Evolutionary conservation across 495 filamentous ascomycete species (phyloP), one percentile per base, ranked within the genome.

Genomic region (Copromyces sp.): DNA sequence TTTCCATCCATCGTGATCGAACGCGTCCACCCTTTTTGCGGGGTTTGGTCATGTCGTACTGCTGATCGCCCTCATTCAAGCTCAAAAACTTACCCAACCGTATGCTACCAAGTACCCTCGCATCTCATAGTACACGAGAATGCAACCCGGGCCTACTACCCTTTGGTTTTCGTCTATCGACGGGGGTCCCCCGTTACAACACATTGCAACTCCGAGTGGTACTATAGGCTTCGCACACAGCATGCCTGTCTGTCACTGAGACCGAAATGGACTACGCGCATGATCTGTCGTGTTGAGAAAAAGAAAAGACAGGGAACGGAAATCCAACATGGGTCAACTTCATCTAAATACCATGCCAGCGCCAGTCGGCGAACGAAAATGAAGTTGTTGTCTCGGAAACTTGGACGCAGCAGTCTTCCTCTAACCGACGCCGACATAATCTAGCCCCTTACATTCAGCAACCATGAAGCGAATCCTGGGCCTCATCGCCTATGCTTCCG

Each of bases 401-500:
- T 3, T 32, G 5, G 53, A 61, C 53, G 53, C 53, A 61, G 29
- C 53, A 61, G 32, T 32, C 24, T 61, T 61, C 6, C 12, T 61
- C 24, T 61, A 11, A 61, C 53, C 24, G 53, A 35, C 53, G 53
- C 24, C 53, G 53, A 61, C 53, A 61, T 61, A 61, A 61, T 61
- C 53, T 35, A 61, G 53, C 24, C 53, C 53, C 12, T 35, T 61
- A 32, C 53, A 61, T 32, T 35, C 14, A 14, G 6, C 53, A 14
- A 61, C 3, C 24, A 61, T 61, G 53, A 61, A 12, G 53, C 53
- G 24, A 61, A 61, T 35, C 53, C 24, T 61, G 53, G 16, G 53
- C 29, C 14, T 61, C 20, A 44, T 72, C 29, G 74, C 77, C 65
- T 75, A 74, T 53, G 71, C 70, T 42, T 42, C 32, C 12, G 39